phyloP scores from a whole-genome alignment of 2,329 filamentous ascomycete species.

The Trichophaea hybrida region DNA sequence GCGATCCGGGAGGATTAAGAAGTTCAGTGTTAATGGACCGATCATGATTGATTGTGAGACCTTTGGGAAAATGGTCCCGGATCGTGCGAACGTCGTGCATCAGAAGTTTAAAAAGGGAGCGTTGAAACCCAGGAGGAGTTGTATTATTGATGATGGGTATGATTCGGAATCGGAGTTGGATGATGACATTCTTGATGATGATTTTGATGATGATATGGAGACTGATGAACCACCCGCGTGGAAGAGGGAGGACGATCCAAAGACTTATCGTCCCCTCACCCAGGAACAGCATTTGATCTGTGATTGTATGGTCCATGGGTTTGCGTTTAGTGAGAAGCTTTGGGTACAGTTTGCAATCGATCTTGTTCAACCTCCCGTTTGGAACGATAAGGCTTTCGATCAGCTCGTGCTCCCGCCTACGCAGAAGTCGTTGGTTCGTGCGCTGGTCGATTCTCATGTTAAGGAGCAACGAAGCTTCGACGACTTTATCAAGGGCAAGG shows the following conservation, averaged over 20 bases:
- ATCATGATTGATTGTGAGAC: conserved; percentile 77
- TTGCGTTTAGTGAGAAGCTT: conserved; percentile 72
- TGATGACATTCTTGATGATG: neutral
- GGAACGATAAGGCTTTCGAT: conserved; percentile 38
- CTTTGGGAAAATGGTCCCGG: conserved; percentile 71
- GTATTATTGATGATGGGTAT: neutral
- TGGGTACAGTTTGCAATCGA: conserved; percentile 57
- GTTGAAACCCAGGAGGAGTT: neutral
- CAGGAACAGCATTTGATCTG: conserved; percentile 74
- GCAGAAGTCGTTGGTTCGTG: conserved; percentile 42
- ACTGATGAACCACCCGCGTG: neutral
- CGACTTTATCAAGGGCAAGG: conserved; percentile 30
- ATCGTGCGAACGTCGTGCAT: conserved; percentile 44
- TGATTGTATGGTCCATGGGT: conserved; percentile 70
- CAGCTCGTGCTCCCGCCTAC: conserved; percentile 38
- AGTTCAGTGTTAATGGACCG: conserved; percentile 45
- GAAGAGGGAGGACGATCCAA: neutral
- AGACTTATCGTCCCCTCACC: neutral
- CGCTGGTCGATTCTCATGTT: conserved; percentile 61
- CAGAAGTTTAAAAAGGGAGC: neutral
- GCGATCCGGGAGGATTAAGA: conserved; percentile 49
- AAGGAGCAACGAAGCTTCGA: conserved; percentile 51
- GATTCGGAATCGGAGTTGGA: neutral
- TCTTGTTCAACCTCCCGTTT: conserved; percentile 42
- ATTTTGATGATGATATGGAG: neutral